These are phyloP conservation scores for Backusella macrospora DNA, from an alignment of 192 early-diverging fungal species.

Conservation along the genomic window DNA sequence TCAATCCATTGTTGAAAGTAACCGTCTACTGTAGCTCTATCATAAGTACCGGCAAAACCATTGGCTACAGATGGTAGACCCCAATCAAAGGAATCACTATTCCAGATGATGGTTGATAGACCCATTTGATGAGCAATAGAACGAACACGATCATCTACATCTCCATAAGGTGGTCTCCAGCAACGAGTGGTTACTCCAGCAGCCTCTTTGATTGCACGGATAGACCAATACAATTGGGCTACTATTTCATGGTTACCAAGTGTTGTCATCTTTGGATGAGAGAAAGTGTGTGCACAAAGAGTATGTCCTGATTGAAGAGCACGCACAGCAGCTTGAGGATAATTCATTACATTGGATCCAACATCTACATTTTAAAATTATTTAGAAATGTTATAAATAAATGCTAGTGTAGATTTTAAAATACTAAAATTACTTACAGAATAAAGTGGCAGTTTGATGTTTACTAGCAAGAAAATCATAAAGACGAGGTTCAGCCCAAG, in stretches of 20 bases:
- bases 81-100: conserved; percentile 46
- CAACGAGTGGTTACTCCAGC: conserved; percentile 48
- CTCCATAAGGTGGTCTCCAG: conserved; percentile 73
- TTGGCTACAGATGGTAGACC: conserved; percentile 34
- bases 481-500: conserved; percentile 36
- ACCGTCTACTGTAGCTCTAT: conserved; percentile 20
- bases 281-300: conserved; percentile 60
- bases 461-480: conserved; percentile 43
- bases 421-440: conserved; percentile 31
- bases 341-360: conserved; percentile 43
- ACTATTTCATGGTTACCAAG: conserved; percentile 49
- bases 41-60: conserved; percentile 14
- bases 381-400: background rate
- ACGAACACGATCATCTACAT: conserved; percentile 75
- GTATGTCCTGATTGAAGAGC: conserved; percentile 54
- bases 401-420: background rate
- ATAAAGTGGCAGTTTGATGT: conserved; percentile 49
- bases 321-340: conserved; percentile 38
- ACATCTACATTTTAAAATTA: conserved; percentile 22
- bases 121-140: conserved; percentile 62
- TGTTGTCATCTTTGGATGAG: conserved; percentile 54
- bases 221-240: conserved; percentile 50
- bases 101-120: conserved; percentile 32
- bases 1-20: conserved; percentile 33
- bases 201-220: conserved; percentile 48